Base-by-base conservation (phyloP, 2,329 filamentous ascomycete species). In the Hypoxylon sp. region DNA sequence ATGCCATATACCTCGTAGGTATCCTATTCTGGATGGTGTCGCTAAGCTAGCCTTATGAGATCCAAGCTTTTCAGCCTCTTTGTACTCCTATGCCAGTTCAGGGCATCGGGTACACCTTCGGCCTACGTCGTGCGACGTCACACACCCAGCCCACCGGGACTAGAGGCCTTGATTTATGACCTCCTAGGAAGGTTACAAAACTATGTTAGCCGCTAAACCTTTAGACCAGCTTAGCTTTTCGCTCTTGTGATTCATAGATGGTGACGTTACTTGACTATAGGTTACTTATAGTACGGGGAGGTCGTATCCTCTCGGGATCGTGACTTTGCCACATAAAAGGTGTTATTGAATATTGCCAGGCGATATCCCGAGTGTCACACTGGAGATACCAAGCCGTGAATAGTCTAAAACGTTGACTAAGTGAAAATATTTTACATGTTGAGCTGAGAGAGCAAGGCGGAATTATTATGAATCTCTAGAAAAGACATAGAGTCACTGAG, bases 11-110 rank as follows among this genome's bases (percentile, higher is more conserved):
- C 1, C n/a, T 14, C 14, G 7, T n/a, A n/a, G n/a, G n/a, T 28
- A 50, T 34, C 23, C 21, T 36, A 23, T 53, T 21, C 14, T n/a
- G 11, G 21, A 38, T n/a, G 23, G 1, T 46, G 46, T 50, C 32
- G 7, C 14, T 23, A 30, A 46, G 5, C 28, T 59, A 14, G 48
- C 23, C 43, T 17, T 30, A 25, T 30, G 21, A 10, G 23, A 53
- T 45, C 32, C 34, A 19, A 57, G 61, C 50, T 14, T 21, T 43
- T 59, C 48, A 60, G 61, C 63, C 63, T 60, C 48, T 34, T 57
- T 52, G 59, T 63, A 13, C 55, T 63, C 14, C 36, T 6, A 13
- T 17, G 23, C 3, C 17, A 34, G 32, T 14, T n/a, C 19, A 30
- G 21, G 38, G 45, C 17, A 48, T 36, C 53, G 49, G 41, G 34